Percentiles rank a stretch among this genome's conserved stretches.
phyloP scores from a whole-genome alignment of 2,329 filamentous ascomycete species.

The Penicillium sp. region DNA sequence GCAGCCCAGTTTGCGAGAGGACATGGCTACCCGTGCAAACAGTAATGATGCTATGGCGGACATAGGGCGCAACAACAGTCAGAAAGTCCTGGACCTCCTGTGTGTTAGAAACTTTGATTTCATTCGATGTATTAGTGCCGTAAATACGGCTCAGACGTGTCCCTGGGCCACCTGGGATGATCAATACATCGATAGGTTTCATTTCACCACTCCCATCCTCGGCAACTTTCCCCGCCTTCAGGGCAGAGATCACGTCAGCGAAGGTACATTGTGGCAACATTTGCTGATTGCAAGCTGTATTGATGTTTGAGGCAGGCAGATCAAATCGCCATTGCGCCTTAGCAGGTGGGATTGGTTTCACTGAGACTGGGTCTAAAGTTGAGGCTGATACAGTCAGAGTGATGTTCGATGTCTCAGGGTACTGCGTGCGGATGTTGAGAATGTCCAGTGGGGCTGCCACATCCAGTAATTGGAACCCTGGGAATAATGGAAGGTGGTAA shows the following conservation, averaged over 20 bases:
- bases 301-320: background rate
- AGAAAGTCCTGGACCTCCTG: slow-evolving; percentile 5
- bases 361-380: slow-evolving; percentile 6
- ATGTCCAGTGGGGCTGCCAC: slow-evolving; percentile 7
- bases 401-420: slow-evolving; percentile 3
- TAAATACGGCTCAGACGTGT: slow-evolving; percentile 4
- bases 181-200: slow-evolving; percentile 7
- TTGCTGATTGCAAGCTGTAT: slow-evolving; percentile 6
- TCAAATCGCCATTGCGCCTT: slow-evolving; percentile 5
- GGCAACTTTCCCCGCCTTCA: slow-evolving; percentile 1
- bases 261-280: slow-evolving; percentile 8
- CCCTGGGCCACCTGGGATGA: slow-evolving; percentile 3
- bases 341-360: slow-evolving; percentile 5
- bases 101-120: slow-evolving; percentile 2
- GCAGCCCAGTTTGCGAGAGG: slow-evolving; percentile 4
- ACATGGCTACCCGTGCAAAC: slow-evolving; percentile 6
- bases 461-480: slow-evolving; percentile 7
- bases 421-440: slow-evolving; percentile 7
- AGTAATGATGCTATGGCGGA: slow-evolving; percentile 8
- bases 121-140: background rate
- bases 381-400: slow-evolving; percentile 7
- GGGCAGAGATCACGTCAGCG: slow-evolving; percentile 1
- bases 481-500: slow-evolving; percentile 10
- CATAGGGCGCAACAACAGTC: slow-evolving; percentile 1
- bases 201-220: background rate